Conservation (phyloP, 208 protist species). For the Leishmania turanica region DNA sequence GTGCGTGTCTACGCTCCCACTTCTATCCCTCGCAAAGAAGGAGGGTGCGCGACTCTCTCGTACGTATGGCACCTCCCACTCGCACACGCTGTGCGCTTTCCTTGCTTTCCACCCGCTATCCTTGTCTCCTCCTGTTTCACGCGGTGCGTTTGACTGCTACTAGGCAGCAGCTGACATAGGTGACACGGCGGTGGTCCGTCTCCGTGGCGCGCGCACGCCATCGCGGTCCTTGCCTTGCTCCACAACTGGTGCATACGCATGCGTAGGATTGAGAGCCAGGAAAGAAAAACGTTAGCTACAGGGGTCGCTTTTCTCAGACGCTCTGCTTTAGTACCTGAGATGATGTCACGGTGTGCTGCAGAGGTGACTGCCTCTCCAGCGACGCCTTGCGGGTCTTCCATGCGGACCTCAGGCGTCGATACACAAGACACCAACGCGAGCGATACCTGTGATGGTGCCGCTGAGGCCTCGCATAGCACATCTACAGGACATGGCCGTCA, state of each 20-base stretch:
- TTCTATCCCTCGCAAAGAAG: background rate
- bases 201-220: background rate
- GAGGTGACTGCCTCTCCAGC: background rate
- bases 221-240: background rate
- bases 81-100: background rate
- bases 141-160: background rate
- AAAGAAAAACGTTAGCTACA: background rate
- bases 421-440: background rate
- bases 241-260: background rate
- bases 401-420: background rate
- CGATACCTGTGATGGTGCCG: background rate
- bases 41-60: background rate
- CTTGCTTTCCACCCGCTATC: background rate
- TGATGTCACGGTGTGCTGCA: background rate
- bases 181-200: background rate
- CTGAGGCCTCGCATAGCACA: background rate
- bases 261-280: background rate
- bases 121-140: background rate
- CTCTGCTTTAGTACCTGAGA: background rate
- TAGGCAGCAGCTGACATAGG: background rate
- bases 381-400: background rate
- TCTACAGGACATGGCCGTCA: conserved; percentile 27
- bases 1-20: background rate
- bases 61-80: background rate
- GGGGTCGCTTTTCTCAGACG: background rate